Conservation (phyloP, 768 basidiomycete species). For the Kwoniella sp. region DNA sequence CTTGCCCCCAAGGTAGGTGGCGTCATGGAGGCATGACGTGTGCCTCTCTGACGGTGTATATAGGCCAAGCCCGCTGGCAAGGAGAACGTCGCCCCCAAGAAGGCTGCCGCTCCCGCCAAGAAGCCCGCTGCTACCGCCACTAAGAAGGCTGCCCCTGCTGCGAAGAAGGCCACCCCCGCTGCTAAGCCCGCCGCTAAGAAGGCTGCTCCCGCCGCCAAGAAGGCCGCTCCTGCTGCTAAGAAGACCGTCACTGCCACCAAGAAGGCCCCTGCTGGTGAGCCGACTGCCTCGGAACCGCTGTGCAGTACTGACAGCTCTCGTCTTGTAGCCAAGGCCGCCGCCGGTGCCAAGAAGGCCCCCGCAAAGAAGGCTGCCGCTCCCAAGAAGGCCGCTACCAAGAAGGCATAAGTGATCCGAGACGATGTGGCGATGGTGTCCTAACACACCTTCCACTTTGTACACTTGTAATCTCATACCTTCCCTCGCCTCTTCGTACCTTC, state of each 20-base stretch:
- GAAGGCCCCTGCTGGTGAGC: slow-evolving; percentile 37
- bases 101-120: slow-evolving; percentile 39
- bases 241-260: slow-evolving; percentile 29
- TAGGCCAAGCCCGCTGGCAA: slow-evolving; percentile 43
- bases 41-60: slow-evolving; percentile 7
- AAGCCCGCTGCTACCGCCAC: slow-evolving; percentile 51
- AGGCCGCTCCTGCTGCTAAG: slow-evolving; percentile 11
- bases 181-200: slow-evolving; percentile 47
- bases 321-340: slow-evolving; percentile 27
- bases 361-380: slow-evolving; percentile 38
- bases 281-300: neutral
- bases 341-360: slow-evolving; percentile 21
- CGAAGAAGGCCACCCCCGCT: slow-evolving; percentile 53
- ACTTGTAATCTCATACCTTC: no score
- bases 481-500: neutral
- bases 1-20: slow-evolving; percentile 44
- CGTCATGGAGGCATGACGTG: neutral
- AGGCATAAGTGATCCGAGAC: slow-evolving; percentile 21
- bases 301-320: slow-evolving; percentile 6
- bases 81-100: slow-evolving; percentile 49
- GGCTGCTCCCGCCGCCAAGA: slow-evolving; percentile 29
- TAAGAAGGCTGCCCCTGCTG: slow-evolving; percentile 55
- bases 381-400: slow-evolving; percentile 41
- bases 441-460: neutral
- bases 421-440: neutral